Base-by-base conservation (phyloP, 148 eudicot genomes). In the Persicaria maculosa region DNA sequence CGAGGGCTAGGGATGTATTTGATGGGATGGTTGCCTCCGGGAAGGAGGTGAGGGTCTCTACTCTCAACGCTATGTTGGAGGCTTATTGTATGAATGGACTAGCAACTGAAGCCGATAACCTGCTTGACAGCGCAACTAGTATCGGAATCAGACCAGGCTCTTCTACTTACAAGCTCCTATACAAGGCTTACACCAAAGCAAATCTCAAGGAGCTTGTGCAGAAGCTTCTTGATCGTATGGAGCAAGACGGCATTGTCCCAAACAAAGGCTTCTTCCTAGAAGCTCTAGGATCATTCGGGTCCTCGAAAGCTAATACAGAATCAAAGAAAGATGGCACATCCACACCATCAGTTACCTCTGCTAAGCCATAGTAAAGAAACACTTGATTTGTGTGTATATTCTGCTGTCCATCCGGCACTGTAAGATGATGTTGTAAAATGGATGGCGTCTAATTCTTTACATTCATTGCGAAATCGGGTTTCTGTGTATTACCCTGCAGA, bases 21-120 rank as follows among this genome's bases (percentile, higher is more conserved):
- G 92, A 95, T 68, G 79, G 74, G 22, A 77, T 92, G 70, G 72
- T 79, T 50, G 85, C 78, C 12, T 85, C 91, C 58, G 83, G 81
- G 76, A 90, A 77, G 74, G 91, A 87, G 81, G 74, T 83, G 50
- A 92, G 83, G 68, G 85, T 84, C 59, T 95, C 98, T 58, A 90
- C 92, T 73, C 80, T 95, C n/a, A 95, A 92, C 79, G 91, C 92
- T 22, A 95, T 95, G 98, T 84, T 92, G 52, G 93, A 92, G 47
- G 98, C 83, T 53, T 95, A 95, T 77, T 95, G 98, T 85, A 83
- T 77, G 86, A 95, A 90, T 78, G 81, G 81, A 54, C 82, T 92
- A 69, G 91, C 90, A 12, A 75, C 82, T 75, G 98, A 95, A 77
- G 98, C 98, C 11, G 87, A 88, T 45, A 50, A 67, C 71, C 81